Base-by-base conservation (phyloP, 768 basidiomycete genomes). In the Calocybe indica region DNA sequence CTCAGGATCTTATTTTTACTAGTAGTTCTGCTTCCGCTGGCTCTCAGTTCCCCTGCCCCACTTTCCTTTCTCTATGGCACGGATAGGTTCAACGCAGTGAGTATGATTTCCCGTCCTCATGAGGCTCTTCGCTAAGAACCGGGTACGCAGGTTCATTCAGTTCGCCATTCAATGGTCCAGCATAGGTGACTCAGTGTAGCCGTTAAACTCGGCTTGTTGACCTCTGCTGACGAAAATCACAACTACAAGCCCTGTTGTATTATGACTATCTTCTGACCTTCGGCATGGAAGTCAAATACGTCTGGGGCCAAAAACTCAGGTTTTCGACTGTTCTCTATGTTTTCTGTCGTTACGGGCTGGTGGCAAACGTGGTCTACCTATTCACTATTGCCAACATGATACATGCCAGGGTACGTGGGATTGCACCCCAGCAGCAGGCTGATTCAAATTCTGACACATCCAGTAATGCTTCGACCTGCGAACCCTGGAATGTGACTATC, bases 331-430 rank as follows among this genome's bases (percentile, higher is more conserved):
- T 59, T 15, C 58, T 67, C 22, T 67, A 66, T 51, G 49, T 62
- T 28, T 52, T 62, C 7, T 69, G 63, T 43, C 63, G 67, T 30
- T 69, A 69, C 40, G 67, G 64, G 2, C 53, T 69, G 29, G 31
- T 62, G 3, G 66, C 59, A 5, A 69, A 69, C 38, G 46, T 67
- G 6, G 48, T 68, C 7, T 68, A 62, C 47, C 53, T 66, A 1
- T 52, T 69, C 9, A 59, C 53, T n/a, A 60, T 67, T 0, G 40
- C 53, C 0, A 43, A 56, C 14, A 53, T 55, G 36, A 49, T 65
- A 1, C 45, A 46, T 8, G 46, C 47, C 7, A 56, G 51, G 59
- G 61, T 58, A 22, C 4, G 30, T 13, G 54, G 54, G 22, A 29
- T 7, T 36, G 22, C 3, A 4, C 32, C 15, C n/a, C 36, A 37